Conservation (phyloP, 805 yeast species). For the Ogataea pilisensis region DNA sequence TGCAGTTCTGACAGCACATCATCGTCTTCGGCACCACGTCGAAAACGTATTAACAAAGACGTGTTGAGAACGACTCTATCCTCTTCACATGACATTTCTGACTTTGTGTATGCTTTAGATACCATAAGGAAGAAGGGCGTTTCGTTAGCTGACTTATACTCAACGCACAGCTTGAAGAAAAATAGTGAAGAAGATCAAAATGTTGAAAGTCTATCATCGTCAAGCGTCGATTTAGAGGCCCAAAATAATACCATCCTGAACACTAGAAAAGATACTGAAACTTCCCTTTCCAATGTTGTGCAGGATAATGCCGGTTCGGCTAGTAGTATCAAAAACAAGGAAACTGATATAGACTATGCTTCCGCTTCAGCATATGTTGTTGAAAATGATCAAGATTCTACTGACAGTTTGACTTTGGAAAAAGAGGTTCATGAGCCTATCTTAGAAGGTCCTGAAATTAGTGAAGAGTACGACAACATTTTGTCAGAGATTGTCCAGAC, state of each 20-base stretch:
- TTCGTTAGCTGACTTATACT: conserved; percentile 32
- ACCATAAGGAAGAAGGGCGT: conserved; percentile 38
- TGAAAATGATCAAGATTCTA: conserved; percentile 1
- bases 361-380: not conserved
- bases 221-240: not conserved
- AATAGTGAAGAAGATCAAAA: not conserved
- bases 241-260: conserved; percentile 13
- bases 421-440: not conserved
- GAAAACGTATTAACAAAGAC: conserved; percentile 30
- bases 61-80: conserved; percentile 32
- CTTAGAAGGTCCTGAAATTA: conserved; percentile 1
- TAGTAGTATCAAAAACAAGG: not conserved
- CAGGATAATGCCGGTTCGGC: not conserved
- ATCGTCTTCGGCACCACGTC: not conserved
- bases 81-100: conserved; percentile 33
- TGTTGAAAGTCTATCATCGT: not conserved
- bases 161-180: not conserved
- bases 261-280: conserved; percentile 2
- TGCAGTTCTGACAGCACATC: not conserved
- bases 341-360: not conserved
- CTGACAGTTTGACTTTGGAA: conserved; percentile 1
- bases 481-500: conserved; percentile 20
- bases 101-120: conserved; percentile 36
- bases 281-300: not conserved
- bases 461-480: conserved; percentile 22